Base-by-base conservation (phyloP, 2,329 filamentous ascomycete species). In the Zasmidium cellare region DNA sequence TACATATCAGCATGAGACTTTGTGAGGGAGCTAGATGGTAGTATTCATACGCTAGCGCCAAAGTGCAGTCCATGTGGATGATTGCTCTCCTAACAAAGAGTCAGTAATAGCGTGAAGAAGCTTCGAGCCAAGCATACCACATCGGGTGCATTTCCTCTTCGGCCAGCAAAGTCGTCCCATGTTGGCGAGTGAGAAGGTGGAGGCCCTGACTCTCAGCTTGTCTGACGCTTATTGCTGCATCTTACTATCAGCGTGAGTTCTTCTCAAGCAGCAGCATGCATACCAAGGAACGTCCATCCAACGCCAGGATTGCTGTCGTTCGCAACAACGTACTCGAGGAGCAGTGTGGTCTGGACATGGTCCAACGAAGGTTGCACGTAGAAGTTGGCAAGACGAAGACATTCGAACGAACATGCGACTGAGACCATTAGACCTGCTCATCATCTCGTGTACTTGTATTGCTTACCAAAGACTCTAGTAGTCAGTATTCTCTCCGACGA, bases 291-390 rank as follows among this genome's bases (percentile, higher is more conserved):
- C 14, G 22, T 57, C 55, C 49, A 48, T 3, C 35, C 55, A n/a
- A 53, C 55, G 2, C 55, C 55, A 19, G 55, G 55, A 53, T 57
- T 57, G 23, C 35, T 53, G 38, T 57, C 55, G 35, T 57, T 57
- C 14, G 55, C 47, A 41, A 57, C 51, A 18, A 51, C 45, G 12
- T 38, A 53, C 5, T 51, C 55, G 9, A 57, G 28, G 20, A 57
- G 25, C 1, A 57, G 49, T 16, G 46, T 47, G 18, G 55, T 47
- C 49, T 57, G 55, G 12, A 57, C 45, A 22, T 41, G 38, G 16
- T 57, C 55, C 18, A 46, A 19, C 14, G 55, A 57, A 16, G 55
- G 55, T 24, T 51, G 49, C 12, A 51, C 55, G 25, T 57, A 57
- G 14, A 57, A 22, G 23, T 57, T 57, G 7, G 55, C 55, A 23